Base-by-base conservation (phyloP, 768 basidiomycete species). In the Rhizopogon vesiculosus region DNA sequence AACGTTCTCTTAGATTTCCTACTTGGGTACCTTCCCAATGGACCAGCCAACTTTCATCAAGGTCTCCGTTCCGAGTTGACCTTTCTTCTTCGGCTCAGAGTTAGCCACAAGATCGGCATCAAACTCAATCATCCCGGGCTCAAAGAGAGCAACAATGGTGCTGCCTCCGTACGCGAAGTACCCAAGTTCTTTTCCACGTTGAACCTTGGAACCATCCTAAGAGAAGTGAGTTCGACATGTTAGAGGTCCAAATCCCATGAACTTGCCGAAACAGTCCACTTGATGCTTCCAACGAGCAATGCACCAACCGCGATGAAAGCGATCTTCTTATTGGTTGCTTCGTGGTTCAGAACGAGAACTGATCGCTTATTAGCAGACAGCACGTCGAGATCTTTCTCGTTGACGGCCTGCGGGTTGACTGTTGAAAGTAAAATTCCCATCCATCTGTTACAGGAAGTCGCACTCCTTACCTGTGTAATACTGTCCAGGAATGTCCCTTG, bases 341-440 rank as follows among this genome's bases (percentile, higher is more conserved):
- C 54, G 59, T 84, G 82, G 52, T 75, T 78, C 59, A 87, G 60
- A 59, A 79, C 77, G 2, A 83, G 68, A 9, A 85, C 70, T 2
- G 82, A 80, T 10, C 87, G 79, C 50, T 75, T 77, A 67, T 87
- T 87, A 12, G 78, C 80, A 3, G 84, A 82, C 64, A 88, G 80
- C 12, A 87, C 84, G 62, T 86, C 83, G 35, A 86, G 81, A 5
- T 76, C 78, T 25, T 64, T 69, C 62, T 89, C 80, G 62, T 89
- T 90, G 54, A 91, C 76, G 0, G 89, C 89, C 62, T 89, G 86
- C 0, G 89, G 89, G 63, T 91, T 91, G 28, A 91, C 89, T 76
- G 63, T 31, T 22, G 19, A 28, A 42, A 49, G 7, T 25, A 7
- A 19, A 25, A 38, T 38, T 3, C 8, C 15, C 22, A 22, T 35